Evolutionary conservation across 23 red algal species (phyloP).

Genomic region (Gracilaria vermiculophylla): DNA sequence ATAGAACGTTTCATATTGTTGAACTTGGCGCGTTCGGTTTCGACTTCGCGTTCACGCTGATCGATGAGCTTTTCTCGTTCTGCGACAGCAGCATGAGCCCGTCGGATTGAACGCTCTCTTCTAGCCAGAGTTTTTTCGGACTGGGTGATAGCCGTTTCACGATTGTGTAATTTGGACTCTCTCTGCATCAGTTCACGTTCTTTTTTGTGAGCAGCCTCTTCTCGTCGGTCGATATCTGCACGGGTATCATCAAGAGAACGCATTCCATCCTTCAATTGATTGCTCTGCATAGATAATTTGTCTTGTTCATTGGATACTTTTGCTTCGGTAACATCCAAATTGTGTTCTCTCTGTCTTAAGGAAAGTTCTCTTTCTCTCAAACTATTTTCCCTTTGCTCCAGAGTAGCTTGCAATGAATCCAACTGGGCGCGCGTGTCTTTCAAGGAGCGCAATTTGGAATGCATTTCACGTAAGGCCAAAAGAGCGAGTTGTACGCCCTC

Average conservation of each 20-base stretch:
- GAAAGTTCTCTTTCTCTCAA: background rate
- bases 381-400: background rate
- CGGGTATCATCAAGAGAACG: conserved; percentile 36
- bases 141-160: conserved; percentile 23
- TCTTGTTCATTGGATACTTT: background rate
- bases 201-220: conserved; percentile 5
- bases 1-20: conserved; percentile 42
- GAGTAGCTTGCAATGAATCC: background rate
- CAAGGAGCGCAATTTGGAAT: background rate
- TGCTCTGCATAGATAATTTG: conserved; percentile 9
- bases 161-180: conserved; percentile 10
- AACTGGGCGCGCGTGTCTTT: background rate
- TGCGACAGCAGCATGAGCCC: conserved; percentile 35
- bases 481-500: conserved; percentile 8
- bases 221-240: conserved; percentile 17
- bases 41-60: conserved; percentile 23
- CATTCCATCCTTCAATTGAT: conserved; percentile 2
- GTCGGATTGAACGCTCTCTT: conserved; percentile 45
- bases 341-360: conserved; percentile 16
- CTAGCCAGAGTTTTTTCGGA: conserved; percentile 36
- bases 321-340: background rate
- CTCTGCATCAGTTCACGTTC: conserved; percentile 22
- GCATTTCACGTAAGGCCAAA: background rate
- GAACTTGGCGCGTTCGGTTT: conserved; percentile 36
- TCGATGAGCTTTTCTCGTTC: conserved; percentile 31